phyloP scores from a whole-genome alignment of 305 asterid genomes.

The Fraxinus angustifolia region DNA sequence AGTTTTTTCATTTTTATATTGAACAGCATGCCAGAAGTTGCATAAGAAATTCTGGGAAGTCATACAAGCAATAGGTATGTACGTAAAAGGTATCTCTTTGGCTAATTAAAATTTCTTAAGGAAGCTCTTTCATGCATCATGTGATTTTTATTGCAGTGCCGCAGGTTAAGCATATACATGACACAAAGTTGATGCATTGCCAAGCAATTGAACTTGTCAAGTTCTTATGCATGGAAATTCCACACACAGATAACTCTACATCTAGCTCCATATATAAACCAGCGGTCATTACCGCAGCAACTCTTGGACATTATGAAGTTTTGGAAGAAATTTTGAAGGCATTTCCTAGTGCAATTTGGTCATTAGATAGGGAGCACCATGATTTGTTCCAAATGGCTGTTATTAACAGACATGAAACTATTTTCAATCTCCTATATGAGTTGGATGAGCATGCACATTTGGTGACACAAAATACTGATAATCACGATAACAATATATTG shows the following conservation, averaged over 20 bases:
- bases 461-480: conserved; percentile 31
- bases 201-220: conserved; percentile 35
- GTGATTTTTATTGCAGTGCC: conserved; percentile 27
- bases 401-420: conserved; percentile 29
- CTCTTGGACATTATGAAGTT: conserved; percentile 27
- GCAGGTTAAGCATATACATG: conserved; percentile 26
- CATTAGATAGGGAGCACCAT: conserved; percentile 23
- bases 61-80: conserved; percentile 27
- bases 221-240: conserved; percentile 29
- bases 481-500: conserved; percentile 31
- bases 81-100: background rate
- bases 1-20: background rate
- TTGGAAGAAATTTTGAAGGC: conserved; percentile 29
- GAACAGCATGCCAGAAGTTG: conserved; percentile 24
- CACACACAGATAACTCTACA: conserved; percentile 20
- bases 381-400: conserved; percentile 42
- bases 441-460: conserved; percentile 29
- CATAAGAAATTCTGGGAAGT: conserved; percentile 29
- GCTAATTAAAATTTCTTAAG: background rate
- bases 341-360: conserved; percentile 34
- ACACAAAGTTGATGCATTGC: conserved; percentile 29
- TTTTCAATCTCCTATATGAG: conserved; percentile 30
- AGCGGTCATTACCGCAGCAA: conserved; percentile 28
- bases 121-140: background rate
- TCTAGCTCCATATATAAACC: conserved; percentile 29